Conservation (phyloP, 352 stramenopile species). For the Phytophthora hibernalis region DNA sequence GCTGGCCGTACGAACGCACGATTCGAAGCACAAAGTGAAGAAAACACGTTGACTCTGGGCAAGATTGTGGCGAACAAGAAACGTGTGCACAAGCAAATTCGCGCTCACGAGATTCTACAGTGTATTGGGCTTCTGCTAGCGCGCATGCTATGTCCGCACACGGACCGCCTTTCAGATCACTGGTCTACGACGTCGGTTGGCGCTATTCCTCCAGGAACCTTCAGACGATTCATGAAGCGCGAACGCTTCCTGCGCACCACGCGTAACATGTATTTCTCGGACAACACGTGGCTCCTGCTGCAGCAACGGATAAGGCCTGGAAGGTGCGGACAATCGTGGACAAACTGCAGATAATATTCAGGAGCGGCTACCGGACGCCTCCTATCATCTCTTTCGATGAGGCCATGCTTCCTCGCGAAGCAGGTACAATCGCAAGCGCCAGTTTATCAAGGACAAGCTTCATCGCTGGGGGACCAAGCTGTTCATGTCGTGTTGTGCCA, state of each 20-base stretch:
- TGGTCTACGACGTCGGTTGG: conserved; percentile 13
- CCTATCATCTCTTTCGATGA: conserved; percentile 16
- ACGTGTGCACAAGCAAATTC: not conserved
- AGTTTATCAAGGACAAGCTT: conserved; percentile 22
- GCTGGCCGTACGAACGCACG: not conserved
- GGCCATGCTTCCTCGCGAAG: conserved; percentile 12
- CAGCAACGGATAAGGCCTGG: conserved; percentile 9
- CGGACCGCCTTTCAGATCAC: not conserved
- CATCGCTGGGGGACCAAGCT: conserved; percentile 24
- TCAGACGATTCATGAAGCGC: conserved; percentile 13
- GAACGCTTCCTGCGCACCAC: conserved; percentile 14
- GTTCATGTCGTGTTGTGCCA: conserved; percentile 21
- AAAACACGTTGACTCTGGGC: not conserved
- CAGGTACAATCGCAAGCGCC: conserved; percentile 20
- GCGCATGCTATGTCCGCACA: conserved; percentile 2
- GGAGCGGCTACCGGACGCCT: conserved; percentile 1
- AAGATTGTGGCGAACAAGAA: not conserved
- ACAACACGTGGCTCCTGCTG: not conserved
- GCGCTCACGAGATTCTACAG: not conserved
- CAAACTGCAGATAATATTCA: conserved; percentile 11
- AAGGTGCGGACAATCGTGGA: conserved; percentile 18
- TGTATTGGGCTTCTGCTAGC: conserved; percentile 4
- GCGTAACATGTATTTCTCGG: conserved; percentile 12
- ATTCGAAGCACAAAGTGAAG: not conserved
- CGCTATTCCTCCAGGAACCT: conserved; percentile 6